These are phyloP conservation scores for Agapanthus africanus DNA, from an alignment of 106 monocot species.

Conservation along the genomic window DNA sequence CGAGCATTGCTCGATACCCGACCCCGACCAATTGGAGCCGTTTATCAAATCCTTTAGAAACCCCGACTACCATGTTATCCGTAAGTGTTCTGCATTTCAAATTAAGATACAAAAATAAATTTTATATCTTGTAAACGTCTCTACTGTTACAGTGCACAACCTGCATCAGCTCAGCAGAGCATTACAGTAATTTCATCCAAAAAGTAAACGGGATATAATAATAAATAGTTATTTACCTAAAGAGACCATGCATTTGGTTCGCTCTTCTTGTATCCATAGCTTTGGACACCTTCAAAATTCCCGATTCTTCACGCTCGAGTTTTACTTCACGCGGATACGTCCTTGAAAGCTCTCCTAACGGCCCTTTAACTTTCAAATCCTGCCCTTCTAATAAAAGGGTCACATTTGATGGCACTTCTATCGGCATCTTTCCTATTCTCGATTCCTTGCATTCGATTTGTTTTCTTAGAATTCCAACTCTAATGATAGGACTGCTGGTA, in stretches of 20 bases:
- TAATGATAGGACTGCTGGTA: conserved; percentile 17
- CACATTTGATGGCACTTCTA: conserved; percentile 80
- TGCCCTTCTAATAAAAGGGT: conserved; percentile 59
- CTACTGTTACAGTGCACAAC: too few relatives aligned
- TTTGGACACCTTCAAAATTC: conserved; percentile 57
- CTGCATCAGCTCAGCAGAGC: too few relatives aligned
- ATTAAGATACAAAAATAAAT: too few relatives aligned
- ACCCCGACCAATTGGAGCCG: conserved; percentile 75
- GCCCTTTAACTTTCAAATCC: conserved; percentile 86
- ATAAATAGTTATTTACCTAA: too few relatives aligned
- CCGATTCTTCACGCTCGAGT: conserved; percentile 59
- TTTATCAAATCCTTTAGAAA: conserved; percentile 94
- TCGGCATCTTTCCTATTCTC: conserved; percentile 81
- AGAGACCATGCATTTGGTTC: conserved; percentile 94
- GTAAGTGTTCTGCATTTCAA: conserved; percentile 79
- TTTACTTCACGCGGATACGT: conserved; percentile 73
- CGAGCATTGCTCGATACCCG: conserved; percentile 78
- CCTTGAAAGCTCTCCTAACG: conserved; percentile 70
- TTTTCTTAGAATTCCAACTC: conserved; percentile 32
- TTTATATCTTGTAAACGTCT: too few relatives aligned
- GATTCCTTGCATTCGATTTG: conserved; percentile 88
- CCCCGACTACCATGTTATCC: conserved; percentile 95
- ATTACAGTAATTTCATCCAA: too few relatives aligned
- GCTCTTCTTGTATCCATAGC: conserved; percentile 77
- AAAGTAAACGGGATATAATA: too few relatives aligned